phyloP scores from a whole-genome alignment of 2,329 filamentous ascomycete species.

The Dactylonectria estremocensis region DNA sequence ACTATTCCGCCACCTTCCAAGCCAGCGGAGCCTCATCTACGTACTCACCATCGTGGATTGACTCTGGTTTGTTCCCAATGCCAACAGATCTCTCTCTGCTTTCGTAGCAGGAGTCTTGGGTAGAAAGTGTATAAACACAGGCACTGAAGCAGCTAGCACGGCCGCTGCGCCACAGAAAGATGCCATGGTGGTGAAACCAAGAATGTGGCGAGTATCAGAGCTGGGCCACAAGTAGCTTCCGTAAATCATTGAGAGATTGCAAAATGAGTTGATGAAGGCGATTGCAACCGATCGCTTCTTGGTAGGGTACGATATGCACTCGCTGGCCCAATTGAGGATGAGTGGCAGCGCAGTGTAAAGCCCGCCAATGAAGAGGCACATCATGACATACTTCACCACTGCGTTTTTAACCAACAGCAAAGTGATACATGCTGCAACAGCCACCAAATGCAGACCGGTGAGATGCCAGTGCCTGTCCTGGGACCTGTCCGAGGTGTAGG shows the following conservation, averaged over 20 bases:
- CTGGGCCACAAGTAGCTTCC: conserved; percentile 37
- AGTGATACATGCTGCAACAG: conserved; percentile 44
- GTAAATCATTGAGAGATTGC: conserved; percentile 34
- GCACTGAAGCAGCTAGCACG: conserved; percentile 6
- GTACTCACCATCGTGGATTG: background rate
- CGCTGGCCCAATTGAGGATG: conserved; percentile 33
- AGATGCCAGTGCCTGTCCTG: conserved; percentile 48
- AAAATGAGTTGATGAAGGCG: conserved; percentile 35
- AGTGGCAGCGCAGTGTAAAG: conserved; percentile 33
- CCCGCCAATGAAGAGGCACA: conserved; percentile 29
- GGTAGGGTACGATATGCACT: conserved; percentile 27
- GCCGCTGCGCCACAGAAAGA: conserved; percentile 2
- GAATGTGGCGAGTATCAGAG: conserved; percentile 24
- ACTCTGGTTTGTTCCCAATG: conserved; percentile 1
- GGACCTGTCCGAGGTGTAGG: conserved; percentile 45
- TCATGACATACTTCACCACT: conserved; percentile 23
- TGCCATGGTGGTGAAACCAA: conserved; percentile 28
- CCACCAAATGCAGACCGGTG: conserved; percentile 32
- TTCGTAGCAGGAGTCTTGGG: conserved; percentile 14
- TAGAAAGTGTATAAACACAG: conserved; percentile 9
- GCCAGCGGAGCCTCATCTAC: too few species aligned
- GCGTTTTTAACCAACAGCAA: conserved; percentile 20
- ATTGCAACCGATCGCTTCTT: conserved; percentile 37
- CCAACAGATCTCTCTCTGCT: conserved; percentile 18
- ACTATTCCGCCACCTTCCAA: too few species aligned